Evolutionary conservation across 2,329 filamentous ascomycete genomes (phyloP), one percentile per base, ranked within the genome.

Genomic region (Coniochaeta sp.): DNA sequence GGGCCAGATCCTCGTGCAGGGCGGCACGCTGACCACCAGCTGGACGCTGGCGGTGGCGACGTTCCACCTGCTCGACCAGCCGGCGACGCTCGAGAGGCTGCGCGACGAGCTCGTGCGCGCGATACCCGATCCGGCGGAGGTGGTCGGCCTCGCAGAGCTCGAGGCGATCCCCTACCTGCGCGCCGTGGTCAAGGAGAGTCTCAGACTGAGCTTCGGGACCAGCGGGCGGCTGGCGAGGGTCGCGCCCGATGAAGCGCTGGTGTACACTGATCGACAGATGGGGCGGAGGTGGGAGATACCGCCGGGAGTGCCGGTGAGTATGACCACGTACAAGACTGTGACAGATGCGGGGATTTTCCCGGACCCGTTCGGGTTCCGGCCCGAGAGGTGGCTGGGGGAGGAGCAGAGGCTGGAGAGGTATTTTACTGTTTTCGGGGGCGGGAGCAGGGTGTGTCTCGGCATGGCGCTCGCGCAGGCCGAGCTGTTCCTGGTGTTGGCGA

Each of bases 1-100:
- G 61, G 71, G 64, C 6, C 66, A 69, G 36, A 63, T 66, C 4
- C 59, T 74, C 9, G 62, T 73, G 12, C 68, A 67, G 34, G 72
- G 69, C 34, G 66, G 66, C 4, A 62, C 63, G 1, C 58, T 65
- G 34, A 68, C 66, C 7, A 62, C 64, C 2, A 61, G 63, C 0
- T 64, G 63, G 59, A 60, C 65, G 7, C 61, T 68, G 32, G 30
- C 62, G 14, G 28, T 68, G 14, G 59, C 62, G 8, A 65, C 60
- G 14, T 68, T 64, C 58, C 60, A 65, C 47, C 34, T 66, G 16
- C 22, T 65, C 8, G 44, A 50, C n/a, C 50, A 61, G 9, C 60
- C 62, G 0, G 30, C 57, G 9, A 58, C 61, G 5, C 54, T 61
- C 9, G 34, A 36, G 19, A 26, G 34, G 19, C 58, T 64, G 19